Evolutionary conservation across 1,284 basidiomycete species (phyloP), one percentile per base, ranked within the genome.

Genomic region (Chondrostereum purpureum): DNA sequence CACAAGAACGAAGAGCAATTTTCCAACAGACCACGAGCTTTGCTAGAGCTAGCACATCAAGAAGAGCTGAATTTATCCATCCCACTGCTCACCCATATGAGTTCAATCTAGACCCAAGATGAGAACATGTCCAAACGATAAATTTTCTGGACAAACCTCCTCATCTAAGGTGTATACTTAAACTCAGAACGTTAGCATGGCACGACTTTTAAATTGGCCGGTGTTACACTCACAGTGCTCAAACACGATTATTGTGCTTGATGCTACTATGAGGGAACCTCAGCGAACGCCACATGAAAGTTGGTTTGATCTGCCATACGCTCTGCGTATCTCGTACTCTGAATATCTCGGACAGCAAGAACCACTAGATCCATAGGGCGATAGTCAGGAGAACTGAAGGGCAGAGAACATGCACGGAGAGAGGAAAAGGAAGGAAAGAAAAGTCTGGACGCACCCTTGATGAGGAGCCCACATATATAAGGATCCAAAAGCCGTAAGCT

Each of bases 1-100:
- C 47, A 77, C 76, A 49, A 77, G 35, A 35, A 77, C 55, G 58
- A 78, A 79, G 45, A 78, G 51, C 19, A 56, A 42, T 55, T 78
- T 79, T 35, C 72, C 75, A 44, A 68, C 51, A 5, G 72, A 72
- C 75, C 75, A 78, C 18, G 67, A 60, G 38, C 72, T 68, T 75
- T 75, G 44, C 5, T 41, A 8, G 18, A 50, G 41, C 41, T 19
- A 43, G 50, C 11, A 42, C 22, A 10, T 42, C 41, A 35, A 23
- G 33, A 43, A 42, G 39, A 23, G 19, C 39, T 20, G 11, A 1
- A 5, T 12, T n/a, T 10, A 16, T 27, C 33, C 49, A 13, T 43
- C 38, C 18, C 10, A 22, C 12, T 23, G 52, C 52, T 46, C 58
- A 78, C 75, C 77, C 77, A 80, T 39, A 78, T 74, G 38, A 76